Evolutionary conservation across 331 rosid species (phyloP).

Genomic region (Dryas integrifolia): DNA sequence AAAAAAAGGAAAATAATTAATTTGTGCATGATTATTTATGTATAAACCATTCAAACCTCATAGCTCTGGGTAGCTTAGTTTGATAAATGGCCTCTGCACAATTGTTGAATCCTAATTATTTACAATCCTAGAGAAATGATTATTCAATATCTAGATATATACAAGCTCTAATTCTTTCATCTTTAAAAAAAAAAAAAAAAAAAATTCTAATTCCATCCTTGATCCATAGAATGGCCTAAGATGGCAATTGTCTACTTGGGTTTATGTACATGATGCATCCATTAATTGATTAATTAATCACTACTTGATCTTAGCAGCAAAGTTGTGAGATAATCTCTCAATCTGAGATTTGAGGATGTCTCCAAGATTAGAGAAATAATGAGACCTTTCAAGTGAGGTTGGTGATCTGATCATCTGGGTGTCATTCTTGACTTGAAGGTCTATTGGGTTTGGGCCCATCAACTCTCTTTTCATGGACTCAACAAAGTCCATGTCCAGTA

Average conservation of each 20-base stretch:
- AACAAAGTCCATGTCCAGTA: slow-evolving; percentile 44
- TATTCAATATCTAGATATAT: neutral
- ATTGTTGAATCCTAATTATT: neutral
- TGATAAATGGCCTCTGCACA: slow-evolving; percentile 9
- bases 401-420: neutral
- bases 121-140: slow-evolving; percentile 8
- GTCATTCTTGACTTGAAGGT: slow-evolving; percentile 42
- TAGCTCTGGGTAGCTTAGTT: slow-evolving; percentile 2
- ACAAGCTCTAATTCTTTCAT: neutral
- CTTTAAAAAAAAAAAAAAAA: no score
- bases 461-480: slow-evolving; percentile 60
- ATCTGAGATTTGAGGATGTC: slow-evolving; percentile 42
- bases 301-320: slow-evolving; percentile 35
- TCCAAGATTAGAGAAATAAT: slow-evolving; percentile 39
- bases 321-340: slow-evolving; percentile 47
- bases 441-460: slow-evolving; percentile 36
- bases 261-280: neutral
- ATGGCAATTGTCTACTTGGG: no score
- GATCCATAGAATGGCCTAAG: no score
- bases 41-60: neutral
- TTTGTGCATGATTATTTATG: neutral
- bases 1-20: neutral
- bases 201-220: no score
- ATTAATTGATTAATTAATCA: neutral
- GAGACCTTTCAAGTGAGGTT: slow-evolving; percentile 28